Percentiles rank a stretch among this genome's conserved stretches.
These are phyloP conservation scores for Sordariomycetes sp. DNA, from an alignment of 2,329 filamentous ascomycete species.

Conservation along the genomic window DNA sequence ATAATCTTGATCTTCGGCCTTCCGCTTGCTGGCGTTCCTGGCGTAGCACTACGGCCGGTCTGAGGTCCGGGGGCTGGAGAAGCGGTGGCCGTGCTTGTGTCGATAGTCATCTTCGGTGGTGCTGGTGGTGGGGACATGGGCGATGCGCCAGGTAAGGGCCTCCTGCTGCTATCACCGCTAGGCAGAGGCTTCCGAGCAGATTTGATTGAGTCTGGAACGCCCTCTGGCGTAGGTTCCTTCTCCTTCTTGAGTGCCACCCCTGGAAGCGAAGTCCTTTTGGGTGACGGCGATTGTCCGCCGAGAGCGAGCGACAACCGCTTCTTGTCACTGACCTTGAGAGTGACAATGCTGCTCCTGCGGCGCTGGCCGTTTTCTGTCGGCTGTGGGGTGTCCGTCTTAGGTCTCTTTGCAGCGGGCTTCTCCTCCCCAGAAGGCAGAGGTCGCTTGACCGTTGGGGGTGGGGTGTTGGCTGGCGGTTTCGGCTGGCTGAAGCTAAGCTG, in stretches of 20 bases:
- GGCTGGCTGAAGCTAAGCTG: background rate
- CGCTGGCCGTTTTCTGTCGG: constrained; percentile 11
- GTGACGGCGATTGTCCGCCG: constrained; percentile 13
- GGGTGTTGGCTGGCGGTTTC: constrained; percentile 2
- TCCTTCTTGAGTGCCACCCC: constrained; percentile 14
- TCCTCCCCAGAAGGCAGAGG: constrained; percentile 25
- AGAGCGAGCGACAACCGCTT: constrained; percentile 24
- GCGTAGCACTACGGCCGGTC: background rate
- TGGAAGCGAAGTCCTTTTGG: constrained; percentile 21
- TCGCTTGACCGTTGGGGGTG: constrained; percentile 19
- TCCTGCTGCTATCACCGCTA: constrained; percentile 16
- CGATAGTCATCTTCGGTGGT: constrained; percentile 2
- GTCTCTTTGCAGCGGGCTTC: constrained; percentile 26
- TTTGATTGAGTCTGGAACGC: constrained; percentile 1
- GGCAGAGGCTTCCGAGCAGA: constrained; percentile 26
- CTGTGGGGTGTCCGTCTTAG: constrained; percentile 21
- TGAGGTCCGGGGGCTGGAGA: constrained; percentile 1
- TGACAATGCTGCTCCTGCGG: constrained; percentile 25
- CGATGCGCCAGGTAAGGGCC: constrained; percentile 19
- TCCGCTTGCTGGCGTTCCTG: constrained; percentile 1
- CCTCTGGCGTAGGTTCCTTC: constrained; percentile 13
- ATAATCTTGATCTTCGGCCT: constrained; percentile 2
- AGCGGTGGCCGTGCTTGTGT: constrained; percentile 1
- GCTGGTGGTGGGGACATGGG: constrained; percentile 3
- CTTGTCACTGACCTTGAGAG: constrained; percentile 22